phyloP scores from a whole-genome alignment of 177 flowering plant species.

The Tripterygium wilfordii region DNA sequence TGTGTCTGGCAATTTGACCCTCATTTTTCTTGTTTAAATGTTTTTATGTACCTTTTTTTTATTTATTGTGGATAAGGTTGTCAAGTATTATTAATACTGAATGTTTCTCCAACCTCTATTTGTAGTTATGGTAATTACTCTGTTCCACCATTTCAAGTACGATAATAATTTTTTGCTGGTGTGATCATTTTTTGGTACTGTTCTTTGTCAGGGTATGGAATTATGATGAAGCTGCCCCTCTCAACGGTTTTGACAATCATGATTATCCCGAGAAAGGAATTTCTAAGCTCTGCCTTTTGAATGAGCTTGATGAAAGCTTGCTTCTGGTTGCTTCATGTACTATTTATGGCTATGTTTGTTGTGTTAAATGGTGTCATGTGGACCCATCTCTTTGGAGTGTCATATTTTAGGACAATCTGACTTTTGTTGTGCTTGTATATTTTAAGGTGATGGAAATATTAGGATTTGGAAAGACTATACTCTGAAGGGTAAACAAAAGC shows the following conservation, averaged over 20 bases:
- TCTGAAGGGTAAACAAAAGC: conserved; percentile 59
- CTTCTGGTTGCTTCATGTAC: conserved; percentile 97
- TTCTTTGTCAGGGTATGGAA: conserved; percentile 69
- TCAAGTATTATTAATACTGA: too few species aligned
- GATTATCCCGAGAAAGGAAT: conserved; percentile 83
- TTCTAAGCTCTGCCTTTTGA: conserved; percentile 85
- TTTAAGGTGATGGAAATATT: conserved; percentile 78
- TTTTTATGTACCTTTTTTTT: too few species aligned
- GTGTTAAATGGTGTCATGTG: too few species aligned
- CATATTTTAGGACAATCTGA: not conserved
- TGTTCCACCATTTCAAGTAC: too few species aligned
- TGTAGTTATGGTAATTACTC: too few species aligned
- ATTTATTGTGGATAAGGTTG: too few species aligned
- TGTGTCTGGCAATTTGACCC: too few species aligned
- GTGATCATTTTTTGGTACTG: not conserved
- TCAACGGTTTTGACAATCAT: conserved; percentile 83
- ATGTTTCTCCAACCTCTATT: too few species aligned
- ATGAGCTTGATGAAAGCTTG: conserved; percentile 93
- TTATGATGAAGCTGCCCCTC: conserved; percentile 63
- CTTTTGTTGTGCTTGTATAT: not conserved
- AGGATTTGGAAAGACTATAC: conserved; percentile 92
- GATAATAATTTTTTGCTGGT: not conserved
- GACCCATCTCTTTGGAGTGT: not conserved
- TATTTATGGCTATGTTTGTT: conserved; percentile 3
- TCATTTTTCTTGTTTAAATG: too few species aligned